Evolutionary conservation across 305 asterid genomes (phyloP).

Genomic region (Fraxinus sp.): DNA sequence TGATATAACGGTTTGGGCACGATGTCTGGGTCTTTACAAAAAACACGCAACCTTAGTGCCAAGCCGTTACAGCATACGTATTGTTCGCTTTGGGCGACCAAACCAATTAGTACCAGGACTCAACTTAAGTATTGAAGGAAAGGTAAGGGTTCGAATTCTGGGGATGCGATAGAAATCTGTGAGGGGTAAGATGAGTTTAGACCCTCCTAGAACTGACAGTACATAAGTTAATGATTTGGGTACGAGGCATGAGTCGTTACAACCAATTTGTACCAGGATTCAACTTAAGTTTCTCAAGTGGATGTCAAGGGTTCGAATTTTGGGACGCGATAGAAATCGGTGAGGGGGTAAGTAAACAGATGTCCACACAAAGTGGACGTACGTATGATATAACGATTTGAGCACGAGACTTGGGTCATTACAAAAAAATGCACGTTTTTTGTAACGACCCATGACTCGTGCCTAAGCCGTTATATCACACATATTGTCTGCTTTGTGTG

Average conservation of each 20-base stretch:
- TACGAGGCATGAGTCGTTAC: not conserved
- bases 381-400: not conserved
- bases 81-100: not conserved
- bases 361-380: not conserved
- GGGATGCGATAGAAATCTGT: not conserved
- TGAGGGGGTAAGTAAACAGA: not conserved
- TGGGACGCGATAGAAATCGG: not conserved
- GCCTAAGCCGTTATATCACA: not conserved
- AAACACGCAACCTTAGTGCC: not conserved
- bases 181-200: not conserved
- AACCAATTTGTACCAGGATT: not conserved
- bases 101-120: not conserved
- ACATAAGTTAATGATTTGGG: not conserved
- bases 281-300: not conserved
- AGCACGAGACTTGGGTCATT: not conserved
- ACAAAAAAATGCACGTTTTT: not conserved
- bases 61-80: not conserved
- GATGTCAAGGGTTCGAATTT: not conserved
- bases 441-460: not conserved
- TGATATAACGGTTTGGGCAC: not conserved
- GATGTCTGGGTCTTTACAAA: not conserved
- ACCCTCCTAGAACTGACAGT: not conserved
- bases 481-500: not conserved
- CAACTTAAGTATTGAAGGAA: not conserved
- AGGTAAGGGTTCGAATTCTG: not conserved